Evolutionary conservation across 2,329 filamentous ascomycete species (phyloP).

Genomic region (Trichoderma lentiforme): DNA sequence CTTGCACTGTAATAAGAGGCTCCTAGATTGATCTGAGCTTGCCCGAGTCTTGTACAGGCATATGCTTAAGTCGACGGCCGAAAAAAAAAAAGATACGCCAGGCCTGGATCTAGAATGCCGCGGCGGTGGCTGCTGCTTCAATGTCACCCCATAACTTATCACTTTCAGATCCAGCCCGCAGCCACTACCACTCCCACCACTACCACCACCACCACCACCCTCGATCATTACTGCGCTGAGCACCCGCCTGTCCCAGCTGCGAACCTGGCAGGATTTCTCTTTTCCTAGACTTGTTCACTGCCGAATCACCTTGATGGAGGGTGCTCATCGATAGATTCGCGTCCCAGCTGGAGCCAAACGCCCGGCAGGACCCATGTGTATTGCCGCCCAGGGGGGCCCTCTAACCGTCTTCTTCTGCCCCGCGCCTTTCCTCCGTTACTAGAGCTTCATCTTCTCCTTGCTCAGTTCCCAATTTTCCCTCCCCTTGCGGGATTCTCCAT

Average conservation of each 20-base stretch:
- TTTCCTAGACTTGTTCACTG: background rate
- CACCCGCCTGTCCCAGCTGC: background rate
- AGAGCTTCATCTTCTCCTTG: slow-evolving; percentile 18
- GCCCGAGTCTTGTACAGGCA: background rate
- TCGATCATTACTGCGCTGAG: slow-evolving; percentile 10
- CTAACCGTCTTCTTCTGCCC: slow-evolving; percentile 19
- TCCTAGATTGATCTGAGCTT: background rate
- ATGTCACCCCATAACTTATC: slow-evolving; percentile 13
- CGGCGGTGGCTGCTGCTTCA: slow-evolving; percentile 13
- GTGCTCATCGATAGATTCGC: slow-evolving; percentile 15
- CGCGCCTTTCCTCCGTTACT: slow-evolving; percentile 17
- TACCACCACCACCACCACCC: background rate
- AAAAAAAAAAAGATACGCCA: slow-evolving; percentile 3
- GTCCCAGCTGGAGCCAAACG: slow-evolving; percentile 17
- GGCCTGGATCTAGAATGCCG: slow-evolving; percentile 5
- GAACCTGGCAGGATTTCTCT: background rate
- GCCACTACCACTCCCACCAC: background rate
- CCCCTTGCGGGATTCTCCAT: slow-evolving; percentile 15
- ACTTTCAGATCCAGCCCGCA: slow-evolving; percentile 17
- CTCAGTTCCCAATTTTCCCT: slow-evolving; percentile 7
- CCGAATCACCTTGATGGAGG: background rate
- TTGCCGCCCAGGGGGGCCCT: slow-evolving; percentile 17
- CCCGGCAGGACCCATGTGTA: slow-evolving; percentile 15
- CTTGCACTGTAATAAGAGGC: background rate
- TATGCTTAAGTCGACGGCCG: background rate